Conservation (phyloP, 352 stramenopile genomes). For the Hyphochytrium catenoides region DNA sequence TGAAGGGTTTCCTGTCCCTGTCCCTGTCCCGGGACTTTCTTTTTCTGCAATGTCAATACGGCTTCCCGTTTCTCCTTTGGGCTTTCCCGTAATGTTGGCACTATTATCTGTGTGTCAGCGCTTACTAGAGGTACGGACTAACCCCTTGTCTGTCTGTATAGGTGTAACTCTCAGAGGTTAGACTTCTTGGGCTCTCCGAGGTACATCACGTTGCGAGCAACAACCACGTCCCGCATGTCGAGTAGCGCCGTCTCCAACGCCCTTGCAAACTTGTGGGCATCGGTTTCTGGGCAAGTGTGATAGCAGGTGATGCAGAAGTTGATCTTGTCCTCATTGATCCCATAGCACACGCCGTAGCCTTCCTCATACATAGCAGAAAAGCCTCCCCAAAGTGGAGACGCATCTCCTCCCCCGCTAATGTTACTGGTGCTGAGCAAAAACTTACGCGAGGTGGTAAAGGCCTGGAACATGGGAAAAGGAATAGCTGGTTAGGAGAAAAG, state of each 20-base stretch:
- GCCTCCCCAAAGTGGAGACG: constrained; percentile 85
- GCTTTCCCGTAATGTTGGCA: too few species aligned
- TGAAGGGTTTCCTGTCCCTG: too few species aligned
- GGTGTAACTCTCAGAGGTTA: constrained; percentile 66
- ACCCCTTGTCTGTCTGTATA: too few species aligned
- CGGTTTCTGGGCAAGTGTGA: constrained; percentile 41
- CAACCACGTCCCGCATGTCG: constrained; percentile 80
- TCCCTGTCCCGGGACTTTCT: too few species aligned
- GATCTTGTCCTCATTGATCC: constrained; percentile 74
- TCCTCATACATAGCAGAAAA: constrained; percentile 84
- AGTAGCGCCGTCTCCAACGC: constrained; percentile 76
- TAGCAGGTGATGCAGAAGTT: constrained; percentile 85
- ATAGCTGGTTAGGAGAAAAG: too few species aligned
- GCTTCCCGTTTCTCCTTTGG: too few species aligned
- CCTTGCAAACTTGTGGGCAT: constrained; percentile 58
- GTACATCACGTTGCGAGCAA: constrained; percentile 66
- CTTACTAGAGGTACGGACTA: too few species aligned
- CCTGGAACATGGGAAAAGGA: too few species aligned
- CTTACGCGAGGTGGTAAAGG: too few species aligned
- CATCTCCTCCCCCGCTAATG: constrained; percentile 69
- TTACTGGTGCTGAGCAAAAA: too few species aligned
- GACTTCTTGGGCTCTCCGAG: constrained; percentile 49
- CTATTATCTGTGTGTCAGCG: too few species aligned
- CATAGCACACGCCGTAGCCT: constrained; percentile 86
- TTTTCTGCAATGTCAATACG: too few species aligned